Base-by-base conservation (phyloP, 192 early-diverging fungal genomes). In the Obelidium mucronatum region DNA sequence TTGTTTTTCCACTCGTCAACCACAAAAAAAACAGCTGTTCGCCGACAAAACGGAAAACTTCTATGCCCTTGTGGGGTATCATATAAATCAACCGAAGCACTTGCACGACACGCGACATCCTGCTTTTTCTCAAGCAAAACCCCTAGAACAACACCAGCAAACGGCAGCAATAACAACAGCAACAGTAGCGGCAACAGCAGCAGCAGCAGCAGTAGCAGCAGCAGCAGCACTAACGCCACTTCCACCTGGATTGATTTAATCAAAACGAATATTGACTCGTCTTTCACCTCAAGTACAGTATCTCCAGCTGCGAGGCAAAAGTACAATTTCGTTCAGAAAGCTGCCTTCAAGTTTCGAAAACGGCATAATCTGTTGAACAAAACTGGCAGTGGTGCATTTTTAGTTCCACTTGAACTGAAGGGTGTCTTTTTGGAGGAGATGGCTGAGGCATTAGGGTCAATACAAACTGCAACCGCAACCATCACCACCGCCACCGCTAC, bases 161-260 rank as follows among this genome's bases (percentile, higher is more conserved):
- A 30, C 59, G n/a, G n/a, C n/a, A n/a, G n/a, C n/a, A n/a, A n/a
- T n/a, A n/a, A n/a, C n/a, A 15, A n/a, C 51, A 52, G 51, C 15
- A 52, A 33, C 59, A 61, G 59, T 33, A 61, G 59, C 59, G 6
- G 8, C 59, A 26, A 33, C 59, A 8, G 59, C 11, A 8, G 59
- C 8, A n/a, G 8, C 59, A 33, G 11, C 26, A 8, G 26, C 59
- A 17, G 13, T 26, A 8, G 59, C 59, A 61, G 59, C 59, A 26
- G 13, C 59, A 61, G 24, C 59, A 61, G 26, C 59, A n/a, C 51
- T 52, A n/a, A n/a, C 51, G 51, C 15, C n/a, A n/a, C n/a, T n/a
- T 61, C 8, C 33, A 3, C 28, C 30, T 51, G 48, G 48, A 22
- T 51, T 51, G 48, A 51, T 51, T 22, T 51, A 22, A 51, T 51